Conservation (phyloP, 2,329 filamentous ascomycete species). For the Zarea fungicola region DNA sequence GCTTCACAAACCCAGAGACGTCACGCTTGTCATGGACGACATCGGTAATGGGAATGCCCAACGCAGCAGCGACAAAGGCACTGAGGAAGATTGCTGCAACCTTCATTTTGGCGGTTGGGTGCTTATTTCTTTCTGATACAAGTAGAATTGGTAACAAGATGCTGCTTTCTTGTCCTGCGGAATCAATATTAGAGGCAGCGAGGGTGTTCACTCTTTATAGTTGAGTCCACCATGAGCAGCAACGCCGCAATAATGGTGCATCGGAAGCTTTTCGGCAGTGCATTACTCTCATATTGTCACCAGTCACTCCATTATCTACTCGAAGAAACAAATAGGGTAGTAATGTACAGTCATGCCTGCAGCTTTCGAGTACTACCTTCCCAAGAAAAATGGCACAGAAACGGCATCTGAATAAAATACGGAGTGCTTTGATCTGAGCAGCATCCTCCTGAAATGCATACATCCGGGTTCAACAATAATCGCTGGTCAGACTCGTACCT, state of each 20-base stretch:
- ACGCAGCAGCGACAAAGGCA: not conserved
- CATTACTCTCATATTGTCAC: not conserved
- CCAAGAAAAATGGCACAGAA: not conserved
- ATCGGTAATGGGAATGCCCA: not conserved
- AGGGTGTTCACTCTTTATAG: not conserved
- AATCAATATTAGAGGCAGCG: not conserved
- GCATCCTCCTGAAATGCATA: not conserved
- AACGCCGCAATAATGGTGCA: not conserved
- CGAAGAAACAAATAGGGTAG: not conserved
- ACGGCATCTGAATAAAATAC: not conserved
- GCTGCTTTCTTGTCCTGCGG: not conserved
- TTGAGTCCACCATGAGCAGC: not conserved
- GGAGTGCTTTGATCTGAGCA: too few relatives aligned
- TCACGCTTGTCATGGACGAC: not conserved
- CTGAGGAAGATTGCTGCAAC: not conserved
- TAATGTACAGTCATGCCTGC: not conserved
- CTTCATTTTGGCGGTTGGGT: not conserved
- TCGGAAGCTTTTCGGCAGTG: not conserved
- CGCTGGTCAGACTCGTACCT: not conserved
- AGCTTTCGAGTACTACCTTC: not conserved
- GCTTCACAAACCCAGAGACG: not conserved
- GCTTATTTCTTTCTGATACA: not conserved
- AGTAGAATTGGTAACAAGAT: not conserved
- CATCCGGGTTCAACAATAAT: not conserved
- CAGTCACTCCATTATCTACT: not conserved